Percentiles rank a stretch among this genome's conserved stretches.
phyloP scores from a whole-genome alignment of 805 yeast species.

The Soucietia sequanensis region DNA sequence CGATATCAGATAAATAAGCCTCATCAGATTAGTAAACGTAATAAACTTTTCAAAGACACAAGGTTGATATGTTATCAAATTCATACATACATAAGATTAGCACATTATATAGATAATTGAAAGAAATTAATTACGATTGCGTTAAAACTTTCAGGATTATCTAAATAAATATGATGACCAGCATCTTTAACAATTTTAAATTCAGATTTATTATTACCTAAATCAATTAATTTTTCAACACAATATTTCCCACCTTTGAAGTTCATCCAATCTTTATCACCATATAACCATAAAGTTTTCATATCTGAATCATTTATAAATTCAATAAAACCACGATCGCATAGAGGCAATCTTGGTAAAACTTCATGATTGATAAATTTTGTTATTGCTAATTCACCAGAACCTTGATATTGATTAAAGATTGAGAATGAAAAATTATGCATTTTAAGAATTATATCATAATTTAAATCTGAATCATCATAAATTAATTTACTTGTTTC shows the following conservation, averaged over 20 bases:
- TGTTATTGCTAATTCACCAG: slow-evolving; percentile 44
- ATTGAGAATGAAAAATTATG: slow-evolving; percentile 42
- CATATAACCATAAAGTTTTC: slow-evolving; percentile 36
- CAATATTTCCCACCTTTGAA: slow-evolving; percentile 35
- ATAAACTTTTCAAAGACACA: too few relatives aligned
- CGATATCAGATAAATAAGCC: too few relatives aligned
- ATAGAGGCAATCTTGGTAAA: slow-evolving; percentile 36
- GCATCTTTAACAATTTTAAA: slow-evolving; percentile 30
- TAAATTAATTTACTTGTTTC: slow-evolving; percentile 7
- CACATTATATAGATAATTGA: too few relatives aligned
- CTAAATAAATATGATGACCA: slow-evolving; percentile 44
- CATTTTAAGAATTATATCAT: slow-evolving; percentile 28
- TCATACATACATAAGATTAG: too few relatives aligned
- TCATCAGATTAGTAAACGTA: too few relatives aligned
- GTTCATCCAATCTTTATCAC: slow-evolving; percentile 47
- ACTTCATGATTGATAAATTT: slow-evolving; percentile 40
- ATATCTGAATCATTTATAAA: slow-evolving; percentile 21
- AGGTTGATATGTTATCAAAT: too few relatives aligned
- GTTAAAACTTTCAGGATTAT: slow-evolving; percentile 36
- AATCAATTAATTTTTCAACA: slow-evolving; percentile 19
- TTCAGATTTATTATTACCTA: slow-evolving; percentile 14
- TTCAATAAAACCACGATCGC: slow-evolving; percentile 38
- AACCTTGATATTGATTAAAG: slow-evolving; percentile 42
- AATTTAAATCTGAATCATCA: slow-evolving; percentile 7
- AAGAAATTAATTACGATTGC: slow-evolving; percentile 21